A percentile compares a stretch with the other conserved stretches of the same genome.
Conservation (phyloP, 768 basidiomycete species). For the Suillus fuscotomentosus region DNA sequence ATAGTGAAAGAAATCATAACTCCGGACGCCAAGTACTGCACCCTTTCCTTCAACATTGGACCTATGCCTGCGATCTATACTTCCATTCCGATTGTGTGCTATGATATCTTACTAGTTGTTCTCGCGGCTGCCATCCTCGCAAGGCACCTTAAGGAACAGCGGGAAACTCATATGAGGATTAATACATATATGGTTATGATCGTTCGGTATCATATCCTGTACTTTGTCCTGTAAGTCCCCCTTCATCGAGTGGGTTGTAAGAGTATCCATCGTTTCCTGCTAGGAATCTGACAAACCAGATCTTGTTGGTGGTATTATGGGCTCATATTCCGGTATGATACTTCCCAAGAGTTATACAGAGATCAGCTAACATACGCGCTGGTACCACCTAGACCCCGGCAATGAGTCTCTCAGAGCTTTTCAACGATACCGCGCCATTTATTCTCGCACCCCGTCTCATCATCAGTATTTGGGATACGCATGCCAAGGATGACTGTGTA, state of each 20-base stretch:
- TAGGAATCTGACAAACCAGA: not conserved
- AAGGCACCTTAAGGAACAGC: not conserved
- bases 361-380: not conserved
- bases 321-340: not conserved
- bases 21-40: not conserved
- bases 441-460: not conserved
- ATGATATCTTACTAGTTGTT: not conserved
- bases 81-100: not conserved
- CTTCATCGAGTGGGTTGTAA: not conserved
- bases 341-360: not conserved
- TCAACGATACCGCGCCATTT: not conserved
- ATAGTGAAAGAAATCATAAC: not conserved
- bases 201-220: not conserved
- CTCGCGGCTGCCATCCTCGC: not conserved
- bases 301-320: not conserved
- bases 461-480: constrained; percentile 1
- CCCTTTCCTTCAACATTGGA: not conserved
- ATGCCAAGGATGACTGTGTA: not conserved
- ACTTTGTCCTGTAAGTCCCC: not conserved
- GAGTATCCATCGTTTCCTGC: not conserved
- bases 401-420: not conserved
- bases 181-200: not conserved
- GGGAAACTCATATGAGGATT: not conserved
- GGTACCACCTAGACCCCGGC: not conserved
- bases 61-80: constrained; percentile 1